Percentiles rank a stretch among this genome's conserved stretches.
Conservation (phyloP, 2,329 filamentous ascomycete genomes). For the Aspergillus sp. region DNA sequence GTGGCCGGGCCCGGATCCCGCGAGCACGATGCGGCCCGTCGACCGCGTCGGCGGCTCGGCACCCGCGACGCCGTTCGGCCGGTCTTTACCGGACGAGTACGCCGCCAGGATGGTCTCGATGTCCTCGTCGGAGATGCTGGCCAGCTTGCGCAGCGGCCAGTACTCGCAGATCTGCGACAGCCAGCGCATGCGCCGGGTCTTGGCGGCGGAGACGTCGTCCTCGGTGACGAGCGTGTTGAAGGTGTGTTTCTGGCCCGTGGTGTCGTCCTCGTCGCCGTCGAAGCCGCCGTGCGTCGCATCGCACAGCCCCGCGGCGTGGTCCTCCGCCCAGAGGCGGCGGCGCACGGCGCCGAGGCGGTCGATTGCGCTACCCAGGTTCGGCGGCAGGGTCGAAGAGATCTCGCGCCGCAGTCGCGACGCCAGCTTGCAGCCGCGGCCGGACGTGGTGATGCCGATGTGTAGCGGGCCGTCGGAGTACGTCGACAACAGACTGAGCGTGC, state of each 20-base stretch:
- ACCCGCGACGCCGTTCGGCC: slow-evolving; percentile 14
- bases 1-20: slow-evolving; percentile 88
- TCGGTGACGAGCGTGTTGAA: slow-evolving; percentile 82
- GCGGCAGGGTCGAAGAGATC: slow-evolving; percentile 75
- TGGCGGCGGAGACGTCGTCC: slow-evolving; percentile 69
- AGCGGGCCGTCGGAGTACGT: slow-evolving; percentile 87
- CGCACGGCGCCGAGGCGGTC: slow-evolving; percentile 72
- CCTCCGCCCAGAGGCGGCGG: slow-evolving; percentile 70
- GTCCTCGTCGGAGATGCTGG: slow-evolving; percentile 75
- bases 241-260: slow-evolving; percentile 63
- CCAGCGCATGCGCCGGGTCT: slow-evolving; percentile 86
- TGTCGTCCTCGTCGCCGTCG: slow-evolving; percentile 50
- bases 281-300: slow-evolving; percentile 31
- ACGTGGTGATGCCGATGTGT: slow-evolving; percentile 93
- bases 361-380: slow-evolving; percentile 73
- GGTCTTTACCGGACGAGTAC: slow-evolving; percentile 51
- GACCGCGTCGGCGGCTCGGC: slow-evolving; percentile 2
- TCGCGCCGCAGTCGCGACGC: slow-evolving; percentile 86
- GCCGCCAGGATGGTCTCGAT: slow-evolving; percentile 73
- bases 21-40: slow-evolving; percentile 65
- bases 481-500: slow-evolving; percentile 85
- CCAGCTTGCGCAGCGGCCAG: slow-evolving; percentile 85
- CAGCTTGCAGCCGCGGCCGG: slow-evolving; percentile 90
- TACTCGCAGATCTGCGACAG: slow-evolving; percentile 96
- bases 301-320: slow-evolving; percentile 53